Conservation (phyloP, 2,329 filamentous ascomycete genomes). For the Fusarium liriodendri region DNA sequence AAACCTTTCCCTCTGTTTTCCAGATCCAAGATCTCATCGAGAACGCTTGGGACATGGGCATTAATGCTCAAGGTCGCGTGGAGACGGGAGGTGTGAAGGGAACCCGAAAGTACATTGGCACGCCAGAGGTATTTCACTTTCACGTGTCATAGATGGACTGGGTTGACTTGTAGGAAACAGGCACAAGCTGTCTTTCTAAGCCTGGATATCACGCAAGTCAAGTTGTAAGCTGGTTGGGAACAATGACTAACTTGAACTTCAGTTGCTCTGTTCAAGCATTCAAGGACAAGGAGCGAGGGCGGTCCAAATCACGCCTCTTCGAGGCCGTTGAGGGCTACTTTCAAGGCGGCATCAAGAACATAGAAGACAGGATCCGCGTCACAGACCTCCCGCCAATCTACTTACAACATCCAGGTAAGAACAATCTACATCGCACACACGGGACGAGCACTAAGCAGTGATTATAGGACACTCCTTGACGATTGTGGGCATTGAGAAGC, state of each 20-base stretch:
- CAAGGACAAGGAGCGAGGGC: slow-evolving; percentile 58
- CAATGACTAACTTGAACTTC: background rate
- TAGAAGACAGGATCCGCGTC: slow-evolving; percentile 67
- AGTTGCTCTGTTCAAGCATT: slow-evolving; percentile 74
- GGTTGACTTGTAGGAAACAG: slow-evolving; percentile 52
- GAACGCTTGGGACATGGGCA: slow-evolving; percentile 85
- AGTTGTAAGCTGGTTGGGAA: background rate
- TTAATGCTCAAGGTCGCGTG: slow-evolving; percentile 77
- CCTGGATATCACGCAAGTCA: slow-evolving; percentile 72
- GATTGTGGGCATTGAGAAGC: slow-evolving; percentile 85
- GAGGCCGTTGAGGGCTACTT: slow-evolving; percentile 81
- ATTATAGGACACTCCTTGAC: slow-evolving; percentile 84
- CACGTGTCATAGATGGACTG: background rate
- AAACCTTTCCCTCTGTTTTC: slow-evolving; percentile 78
- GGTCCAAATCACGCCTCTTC: slow-evolving; percentile 67
- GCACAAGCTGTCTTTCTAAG: slow-evolving; percentile 82
- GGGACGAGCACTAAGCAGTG: background rate
- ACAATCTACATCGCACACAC: too few species aligned
- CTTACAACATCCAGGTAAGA: slow-evolving; percentile 81
- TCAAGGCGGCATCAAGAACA: slow-evolving; percentile 56
- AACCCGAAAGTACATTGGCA: slow-evolving; percentile 97
- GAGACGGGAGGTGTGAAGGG: slow-evolving; percentile 89
- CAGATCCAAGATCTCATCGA: slow-evolving; percentile 89
- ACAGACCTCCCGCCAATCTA: slow-evolving; percentile 88
- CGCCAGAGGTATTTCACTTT: slow-evolving; percentile 74